These are phyloP conservation scores for Panaeolus papilionaceus DNA, from an alignment of 768 basidiomycete species.

Conservation along the genomic window DNA sequence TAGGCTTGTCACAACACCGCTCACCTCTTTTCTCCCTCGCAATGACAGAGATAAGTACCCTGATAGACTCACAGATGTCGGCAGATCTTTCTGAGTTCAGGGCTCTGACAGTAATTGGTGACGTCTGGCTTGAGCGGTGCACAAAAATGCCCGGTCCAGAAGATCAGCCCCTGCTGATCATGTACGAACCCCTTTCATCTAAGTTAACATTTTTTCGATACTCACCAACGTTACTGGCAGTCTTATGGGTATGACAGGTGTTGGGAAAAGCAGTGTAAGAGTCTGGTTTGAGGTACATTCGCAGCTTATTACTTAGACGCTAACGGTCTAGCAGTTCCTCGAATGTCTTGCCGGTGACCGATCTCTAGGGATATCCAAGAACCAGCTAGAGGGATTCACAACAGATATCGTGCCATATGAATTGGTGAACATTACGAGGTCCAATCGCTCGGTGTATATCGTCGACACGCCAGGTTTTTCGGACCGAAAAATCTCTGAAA, in stretches of 20 bases:
- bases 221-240: neutral
- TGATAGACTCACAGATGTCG: neutral
- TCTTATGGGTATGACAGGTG: neutral
- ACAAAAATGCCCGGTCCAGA: neutral
- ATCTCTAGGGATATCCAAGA: neutral
- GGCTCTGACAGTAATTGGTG: neutral
- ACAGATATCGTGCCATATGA: neutral
- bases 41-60: neutral
- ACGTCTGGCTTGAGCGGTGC: neutral
- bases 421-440: neutral
- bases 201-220: neutral
- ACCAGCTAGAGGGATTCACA: neutral
- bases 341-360: neutral
- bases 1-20: neutral
- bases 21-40: neutral
- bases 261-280: constrained; percentile 1
- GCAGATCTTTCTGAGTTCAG: neutral
- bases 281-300: neutral
- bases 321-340: neutral
- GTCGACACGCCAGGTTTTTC: neutral
- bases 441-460: neutral
- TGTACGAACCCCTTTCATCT: neutral
- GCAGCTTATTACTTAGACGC: neutral
- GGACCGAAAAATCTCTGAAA: constrained; percentile 3
- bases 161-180: neutral